Evolutionary conservation across 768 basidiomycete species (phyloP), one percentile per base, ranked within the genome.

Genomic region (Boletellus emodensis): DNA sequence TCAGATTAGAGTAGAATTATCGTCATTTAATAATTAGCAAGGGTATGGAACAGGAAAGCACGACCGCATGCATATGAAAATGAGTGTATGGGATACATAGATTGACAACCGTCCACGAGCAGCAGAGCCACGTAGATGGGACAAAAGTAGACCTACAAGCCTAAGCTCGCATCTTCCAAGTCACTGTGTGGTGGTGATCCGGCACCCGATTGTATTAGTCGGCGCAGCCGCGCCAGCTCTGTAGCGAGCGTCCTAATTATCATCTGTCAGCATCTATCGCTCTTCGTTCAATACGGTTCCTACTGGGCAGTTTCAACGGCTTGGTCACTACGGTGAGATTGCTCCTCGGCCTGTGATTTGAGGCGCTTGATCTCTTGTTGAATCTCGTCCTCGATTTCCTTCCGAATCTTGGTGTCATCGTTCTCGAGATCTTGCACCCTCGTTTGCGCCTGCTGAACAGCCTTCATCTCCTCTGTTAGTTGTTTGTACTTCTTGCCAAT

Each of bases 401-500:
- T 74, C 59, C 72, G 67, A 56, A 75, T 67, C 59, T 70, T 71
- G 53, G 66, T 65, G 55, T 82, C 77, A 55, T 83, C 77, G 24
- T 72, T 74, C 53, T 72, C 72, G 44, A 85, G 66, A 51, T 67
- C 69, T 64, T 76, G 75, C 42, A 87, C 71, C 54, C 72, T 72
- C 51, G 69, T 68, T 52, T 75, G 71, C 14, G 68, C 69, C 24
- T 67, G 69, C 45, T 79, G 78, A n/a, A 73, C 73, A 22, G 66
- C 70, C 70, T 81, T 74, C 51, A 85, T 72, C 64, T 88, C 81
- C 60, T 85, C 80, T 13, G 84, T 67, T 32, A 90, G 68, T 55
- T 74, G 71, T 46, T 71, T 68, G 59, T 92, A 91, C 73, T 89
- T 89, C 63, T 79, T 79, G 40, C 82, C 83, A 44, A 84, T 60